These are phyloP conservation scores for Gentiana dahurica DNA, from an alignment of 257 asterid species.

Conservation along the genomic window DNA sequence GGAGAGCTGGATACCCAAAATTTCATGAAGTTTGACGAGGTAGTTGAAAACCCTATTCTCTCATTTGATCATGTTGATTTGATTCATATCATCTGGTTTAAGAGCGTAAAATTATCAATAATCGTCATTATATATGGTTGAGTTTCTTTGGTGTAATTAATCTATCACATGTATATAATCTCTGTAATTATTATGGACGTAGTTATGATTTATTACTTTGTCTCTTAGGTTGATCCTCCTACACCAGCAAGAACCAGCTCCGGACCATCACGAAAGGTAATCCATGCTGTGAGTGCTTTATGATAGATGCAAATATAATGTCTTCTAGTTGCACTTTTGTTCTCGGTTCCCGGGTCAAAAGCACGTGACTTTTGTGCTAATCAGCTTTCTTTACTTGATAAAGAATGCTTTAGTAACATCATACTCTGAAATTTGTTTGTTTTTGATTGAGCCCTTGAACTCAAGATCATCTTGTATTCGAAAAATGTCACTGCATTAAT, in stretches of 20 bases:
- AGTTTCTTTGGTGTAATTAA: neutral
- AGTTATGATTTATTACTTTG: neutral
- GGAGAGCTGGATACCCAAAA: conserved; percentile 96
- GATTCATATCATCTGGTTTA: neutral
- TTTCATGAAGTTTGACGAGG: conserved; percentile 96
- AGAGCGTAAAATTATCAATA: neutral
- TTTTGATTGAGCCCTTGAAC: no score
- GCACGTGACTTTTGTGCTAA: no score
- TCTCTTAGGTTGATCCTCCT: conserved; percentile 55
- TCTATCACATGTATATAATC: neutral
- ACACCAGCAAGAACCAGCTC: conserved; percentile 66
- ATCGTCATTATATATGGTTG: neutral
- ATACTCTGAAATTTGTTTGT: no score
- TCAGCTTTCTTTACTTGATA: no score
- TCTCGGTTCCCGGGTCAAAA: no score
- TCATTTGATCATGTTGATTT: neutral
- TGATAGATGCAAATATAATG: neutral
- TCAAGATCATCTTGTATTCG: no score
- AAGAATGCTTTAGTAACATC: no score
- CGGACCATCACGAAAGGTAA: conserved; percentile 85
- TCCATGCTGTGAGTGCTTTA: conserved; percentile 7
- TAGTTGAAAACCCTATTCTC: conserved; percentile 23
- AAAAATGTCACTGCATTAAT: no score
- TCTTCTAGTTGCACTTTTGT: neutral
- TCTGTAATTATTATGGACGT: no score